phyloP scores from a whole-genome alignment of 2,329 filamentous ascomycete genomes.

The Arthroderma uncinatum region DNA sequence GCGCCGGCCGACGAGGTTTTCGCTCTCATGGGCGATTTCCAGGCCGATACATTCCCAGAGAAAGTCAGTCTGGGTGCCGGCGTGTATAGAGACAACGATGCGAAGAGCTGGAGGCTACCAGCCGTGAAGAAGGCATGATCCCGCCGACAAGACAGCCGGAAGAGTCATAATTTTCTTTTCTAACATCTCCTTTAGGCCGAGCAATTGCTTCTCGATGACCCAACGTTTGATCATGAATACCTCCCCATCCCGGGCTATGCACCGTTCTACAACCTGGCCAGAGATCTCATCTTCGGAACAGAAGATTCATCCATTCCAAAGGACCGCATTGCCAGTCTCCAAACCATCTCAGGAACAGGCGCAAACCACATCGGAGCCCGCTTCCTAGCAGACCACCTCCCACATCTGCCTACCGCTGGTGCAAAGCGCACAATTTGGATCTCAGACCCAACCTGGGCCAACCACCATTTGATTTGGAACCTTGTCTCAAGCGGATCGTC shows the following conservation, averaged over 20 bases:
- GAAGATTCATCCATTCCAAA: conserved; percentile 18
- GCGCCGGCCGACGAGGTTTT: conserved; percentile 17
- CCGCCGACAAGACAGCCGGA: too few species aligned
- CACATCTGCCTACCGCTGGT: conserved; percentile 25
- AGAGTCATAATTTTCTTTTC: not conserved
- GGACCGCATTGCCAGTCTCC: conserved; percentile 53
- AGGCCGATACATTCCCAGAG: conserved; percentile 18
- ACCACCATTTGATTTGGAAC: conserved; percentile 89
- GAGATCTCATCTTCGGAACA: conserved; percentile 64
- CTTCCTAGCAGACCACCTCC: conserved; percentile 83
- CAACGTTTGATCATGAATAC: conserved; percentile 91
- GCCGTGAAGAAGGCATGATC: conserved; percentile 24
- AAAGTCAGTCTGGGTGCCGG: conserved; percentile 34
- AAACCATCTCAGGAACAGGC: conserved; percentile 93
- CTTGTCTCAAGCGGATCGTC: conserved; percentile 44
- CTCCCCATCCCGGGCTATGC: conserved; percentile 81
- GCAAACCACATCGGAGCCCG: conserved; percentile 84
- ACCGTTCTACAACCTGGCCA: conserved; percentile 73
- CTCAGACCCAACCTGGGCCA: conserved; percentile 91
- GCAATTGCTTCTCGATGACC: conserved; percentile 70
- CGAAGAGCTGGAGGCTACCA: conserved; percentile 30
- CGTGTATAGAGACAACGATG: conserved; percentile 32
- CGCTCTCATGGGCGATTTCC: conserved; percentile 19
- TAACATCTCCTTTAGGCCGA: conserved; percentile 53
- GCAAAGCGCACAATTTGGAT: conserved; percentile 66